These are phyloP conservation scores for Aspergillus sclerotiicarbonarius DNA, from an alignment of 495 filamentous ascomycete species.

Conservation along the genomic window DNA sequence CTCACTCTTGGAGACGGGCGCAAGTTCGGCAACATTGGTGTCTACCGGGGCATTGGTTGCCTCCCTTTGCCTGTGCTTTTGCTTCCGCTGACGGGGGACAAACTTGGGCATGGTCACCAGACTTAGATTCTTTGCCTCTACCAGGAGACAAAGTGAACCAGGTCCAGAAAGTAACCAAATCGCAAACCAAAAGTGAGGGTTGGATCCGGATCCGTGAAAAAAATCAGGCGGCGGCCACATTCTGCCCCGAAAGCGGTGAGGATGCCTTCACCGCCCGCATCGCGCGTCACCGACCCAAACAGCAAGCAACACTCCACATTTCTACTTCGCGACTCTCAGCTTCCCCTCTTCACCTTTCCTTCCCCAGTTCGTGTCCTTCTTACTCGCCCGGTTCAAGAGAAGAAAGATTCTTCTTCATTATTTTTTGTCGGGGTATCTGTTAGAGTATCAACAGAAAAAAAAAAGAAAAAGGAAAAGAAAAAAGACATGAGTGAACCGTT, in stretches of 20 bases:
- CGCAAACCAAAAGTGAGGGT: conserved; percentile 1
- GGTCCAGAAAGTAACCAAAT: conserved; percentile 3
- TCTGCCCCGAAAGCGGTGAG: conserved; percentile 19
- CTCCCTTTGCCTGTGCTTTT: conserved; percentile 48
- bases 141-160: conserved; percentile 10
- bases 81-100: conserved; percentile 77
- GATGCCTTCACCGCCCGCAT: conserved; percentile 18
- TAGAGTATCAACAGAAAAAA: not conserved
- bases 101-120: conserved; percentile 65
- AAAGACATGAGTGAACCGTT: conserved; percentile 31
- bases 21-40: conserved; percentile 69
- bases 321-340: no score
- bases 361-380: not conserved
- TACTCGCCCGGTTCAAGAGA: not conserved
- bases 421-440: not conserved
- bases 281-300: not conserved
- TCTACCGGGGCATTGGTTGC: conserved; percentile 47
- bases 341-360: not conserved
- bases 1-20: conserved; percentile 63
- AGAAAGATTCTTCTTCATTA: not conserved
- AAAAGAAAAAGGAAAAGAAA: not conserved
- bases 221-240: conserved; percentile 19
- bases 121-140: conserved; percentile 7
- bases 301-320: not conserved
- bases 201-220: conserved; percentile 14